phyloP scores from a whole-genome alignment of 208 protist genomes.

The Trypanosoma avium region DNA sequence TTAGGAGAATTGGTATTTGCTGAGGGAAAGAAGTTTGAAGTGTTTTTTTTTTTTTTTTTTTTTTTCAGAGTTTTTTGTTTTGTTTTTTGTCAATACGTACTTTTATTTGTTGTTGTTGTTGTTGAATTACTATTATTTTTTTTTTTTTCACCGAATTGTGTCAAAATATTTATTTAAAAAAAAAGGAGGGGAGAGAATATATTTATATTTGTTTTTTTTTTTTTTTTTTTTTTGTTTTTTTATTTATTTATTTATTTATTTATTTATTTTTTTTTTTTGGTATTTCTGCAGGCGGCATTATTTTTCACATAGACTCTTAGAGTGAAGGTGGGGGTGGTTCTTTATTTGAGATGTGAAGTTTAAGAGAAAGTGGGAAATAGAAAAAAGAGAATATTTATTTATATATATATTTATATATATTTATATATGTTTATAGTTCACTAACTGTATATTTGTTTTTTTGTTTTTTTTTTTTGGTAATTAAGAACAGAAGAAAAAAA shows the following conservation, averaged over 20 bases:
- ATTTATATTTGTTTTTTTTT: not conserved
- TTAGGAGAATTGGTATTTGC: no score
- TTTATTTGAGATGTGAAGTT: no score
- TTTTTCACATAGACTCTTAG: no score
- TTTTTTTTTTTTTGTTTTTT: not conserved
- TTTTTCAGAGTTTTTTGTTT: not conserved
- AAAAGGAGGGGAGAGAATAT: no score
- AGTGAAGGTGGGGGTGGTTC: no score
- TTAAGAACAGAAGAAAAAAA: not conserved
- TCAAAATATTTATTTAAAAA: no score
- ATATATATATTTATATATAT: no score
- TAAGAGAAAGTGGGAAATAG: no score
- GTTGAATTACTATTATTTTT: not conserved
- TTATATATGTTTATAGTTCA: no score
- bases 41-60: not conserved
- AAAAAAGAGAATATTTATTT: no score
- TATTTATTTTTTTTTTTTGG: not conserved
- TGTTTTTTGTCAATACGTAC: not conserved
- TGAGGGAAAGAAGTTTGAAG: not conserved
- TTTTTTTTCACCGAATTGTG: no score
- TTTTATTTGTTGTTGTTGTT: constrained; percentile 1
- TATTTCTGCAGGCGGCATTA: not conserved
- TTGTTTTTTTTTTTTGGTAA: not conserved
- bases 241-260: not conserved
- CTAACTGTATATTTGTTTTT: no score